Percentiles rank a stretch among this genome's conserved stretches.
Evolutionary conservation across 139 green algal species (phyloP).

Genomic region (Coccomyxa sp.): DNA sequence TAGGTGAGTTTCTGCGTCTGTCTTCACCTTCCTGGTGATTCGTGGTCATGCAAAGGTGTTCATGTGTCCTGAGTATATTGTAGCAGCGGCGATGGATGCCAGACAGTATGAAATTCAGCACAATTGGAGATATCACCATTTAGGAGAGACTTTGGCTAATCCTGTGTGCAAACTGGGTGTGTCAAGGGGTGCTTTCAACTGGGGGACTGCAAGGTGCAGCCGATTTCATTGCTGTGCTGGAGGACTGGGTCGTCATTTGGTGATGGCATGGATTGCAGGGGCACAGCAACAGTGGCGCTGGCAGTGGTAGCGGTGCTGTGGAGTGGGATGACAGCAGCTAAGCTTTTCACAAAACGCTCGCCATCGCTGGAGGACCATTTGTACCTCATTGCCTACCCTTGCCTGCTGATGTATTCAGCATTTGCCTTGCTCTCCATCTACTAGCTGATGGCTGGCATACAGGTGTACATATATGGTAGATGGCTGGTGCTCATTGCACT

Average conservation of each 20-base stretch:
- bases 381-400: slow-evolving; percentile 72
- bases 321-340: slow-evolving; percentile 54
- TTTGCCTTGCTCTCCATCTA: slow-evolving; percentile 86
- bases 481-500: too few species aligned
- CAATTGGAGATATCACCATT: not conserved
- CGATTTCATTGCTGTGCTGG: not conserved
- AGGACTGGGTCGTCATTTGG: not conserved
- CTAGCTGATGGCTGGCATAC: slow-evolving; percentile 29
- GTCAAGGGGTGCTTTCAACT: not conserved
- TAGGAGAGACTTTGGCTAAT: not conserved
- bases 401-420: slow-evolving; percentile 70
- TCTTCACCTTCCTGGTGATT: too few species aligned
- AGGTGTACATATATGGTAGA: too few species aligned
- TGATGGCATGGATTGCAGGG: not conserved
- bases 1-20: not conserved
- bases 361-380: slow-evolving; percentile 57
- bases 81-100: too few species aligned
- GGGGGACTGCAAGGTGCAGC: not conserved
- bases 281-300: slow-evolving; percentile 10
- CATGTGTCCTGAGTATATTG: too few species aligned
- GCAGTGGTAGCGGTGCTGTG: slow-evolving; percentile 65
- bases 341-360: slow-evolving; percentile 59
- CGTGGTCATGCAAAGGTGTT: too few species aligned
- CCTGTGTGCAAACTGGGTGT: not conserved
- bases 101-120: too few species aligned